phyloP scores from a whole-genome alignment of 495 filamentous ascomycete species.

The Aspergillus biplanus region DNA sequence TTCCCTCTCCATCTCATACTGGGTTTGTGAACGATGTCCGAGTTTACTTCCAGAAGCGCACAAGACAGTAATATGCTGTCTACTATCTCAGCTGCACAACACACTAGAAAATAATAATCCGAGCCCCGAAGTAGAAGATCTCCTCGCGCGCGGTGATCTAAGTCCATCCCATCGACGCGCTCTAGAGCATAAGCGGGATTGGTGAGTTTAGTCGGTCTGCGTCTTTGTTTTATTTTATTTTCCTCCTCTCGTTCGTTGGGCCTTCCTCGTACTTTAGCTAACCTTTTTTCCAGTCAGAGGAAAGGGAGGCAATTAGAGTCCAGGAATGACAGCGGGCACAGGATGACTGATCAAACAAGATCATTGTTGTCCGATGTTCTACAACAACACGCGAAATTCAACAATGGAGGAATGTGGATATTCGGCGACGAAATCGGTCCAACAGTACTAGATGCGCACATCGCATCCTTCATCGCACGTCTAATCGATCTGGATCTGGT shows the following conservation, averaged over 20 bases:
- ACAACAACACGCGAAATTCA: slow-evolving; percentile 4
- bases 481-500: slow-evolving; percentile 16
- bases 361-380: slow-evolving; percentile 8
- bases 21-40: slow-evolving; percentile 20
- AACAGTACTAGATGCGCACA: slow-evolving; percentile 20
- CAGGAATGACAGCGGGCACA: neutral
- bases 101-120: slow-evolving; percentile 13
- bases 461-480: slow-evolving; percentile 16
- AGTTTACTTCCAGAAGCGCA: slow-evolving; percentile 16
- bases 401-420: slow-evolving; percentile 16
- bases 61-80: slow-evolving; percentile 12
- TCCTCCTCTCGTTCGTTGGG: neutral
- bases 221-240: neutral
- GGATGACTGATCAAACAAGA: slow-evolving; percentile 15
- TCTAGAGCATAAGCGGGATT: slow-evolving; percentile 20
- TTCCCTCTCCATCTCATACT: slow-evolving; percentile 19
- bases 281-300: slow-evolving; percentile 9
- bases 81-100: slow-evolving; percentile 20
- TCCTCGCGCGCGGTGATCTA: slow-evolving; percentile 20
- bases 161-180: slow-evolving; percentile 17
- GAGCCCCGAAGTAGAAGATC: slow-evolving; percentile 20
- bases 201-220: neutral
- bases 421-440: slow-evolving; percentile 19
- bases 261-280: neutral
- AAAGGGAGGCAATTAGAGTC: slow-evolving; percentile 12